Conservation (phyloP, 2,329 filamentous ascomycete species). For the Xylariales sp. region DNA sequence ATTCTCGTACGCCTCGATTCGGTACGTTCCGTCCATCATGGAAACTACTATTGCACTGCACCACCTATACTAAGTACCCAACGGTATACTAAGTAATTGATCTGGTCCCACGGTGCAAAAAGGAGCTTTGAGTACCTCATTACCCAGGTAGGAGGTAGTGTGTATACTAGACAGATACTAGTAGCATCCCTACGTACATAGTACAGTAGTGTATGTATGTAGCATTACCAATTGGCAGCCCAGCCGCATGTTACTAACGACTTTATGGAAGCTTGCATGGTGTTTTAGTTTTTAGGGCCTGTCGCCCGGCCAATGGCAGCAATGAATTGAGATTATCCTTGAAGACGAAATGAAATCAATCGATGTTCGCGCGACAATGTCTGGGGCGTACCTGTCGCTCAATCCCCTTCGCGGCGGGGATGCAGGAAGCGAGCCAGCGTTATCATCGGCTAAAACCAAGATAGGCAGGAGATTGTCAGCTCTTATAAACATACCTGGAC, state of each 20-base stretch:
- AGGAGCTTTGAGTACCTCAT: no score
- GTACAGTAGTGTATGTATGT: no score
- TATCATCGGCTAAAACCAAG: conserved; percentile 40
- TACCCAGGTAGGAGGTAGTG: no score
- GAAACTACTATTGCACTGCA: not conserved
- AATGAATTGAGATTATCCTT: conserved; percentile 17
- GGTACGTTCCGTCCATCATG: conserved; percentile 11
- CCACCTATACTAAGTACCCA: not conserved
- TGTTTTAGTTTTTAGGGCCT: not conserved
- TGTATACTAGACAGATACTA: no score
- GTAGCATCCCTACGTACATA: no score
- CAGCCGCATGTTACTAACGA: conserved; percentile 26
- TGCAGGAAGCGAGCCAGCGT: conserved; percentile 22
- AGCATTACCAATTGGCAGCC: conserved; percentile 33
- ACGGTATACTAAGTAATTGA: no score
- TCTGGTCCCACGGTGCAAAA: not conserved
- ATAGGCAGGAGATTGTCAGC: conserved; percentile 56
- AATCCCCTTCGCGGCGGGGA: conserved; percentile 22
- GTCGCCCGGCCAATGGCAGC: conserved; percentile 24
- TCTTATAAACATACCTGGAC: conserved; percentile 8
- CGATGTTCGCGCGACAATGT: conserved; percentile 9
- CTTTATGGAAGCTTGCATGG: conserved; percentile 21
- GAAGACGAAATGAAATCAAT: conserved; percentile 27
- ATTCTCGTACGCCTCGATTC: conserved; percentile 1
- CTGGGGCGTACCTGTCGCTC: conserved; percentile 25